These are phyloP conservation scores for Allomyces javanicus DNA, from an alignment of 192 early-diverging fungal species.

Conservation along the genomic window DNA sequence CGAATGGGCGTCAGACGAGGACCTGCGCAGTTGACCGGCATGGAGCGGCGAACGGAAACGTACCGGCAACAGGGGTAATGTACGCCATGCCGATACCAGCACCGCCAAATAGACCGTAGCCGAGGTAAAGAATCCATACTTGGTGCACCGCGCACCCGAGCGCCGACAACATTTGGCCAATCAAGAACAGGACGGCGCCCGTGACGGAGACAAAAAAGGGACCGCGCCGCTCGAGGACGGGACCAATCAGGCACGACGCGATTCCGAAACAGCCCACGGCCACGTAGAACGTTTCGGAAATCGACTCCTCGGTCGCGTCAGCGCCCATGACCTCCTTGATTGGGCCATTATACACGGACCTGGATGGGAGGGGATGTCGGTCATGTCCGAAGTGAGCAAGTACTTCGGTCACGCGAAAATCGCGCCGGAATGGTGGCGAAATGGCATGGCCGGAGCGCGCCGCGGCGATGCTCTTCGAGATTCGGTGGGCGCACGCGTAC, in stretches of 20 bases:
- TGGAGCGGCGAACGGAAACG: not conserved
- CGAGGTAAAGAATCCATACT: constrained; percentile 39
- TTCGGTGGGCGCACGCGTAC: constrained; percentile 30
- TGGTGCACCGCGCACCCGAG: constrained; percentile 26
- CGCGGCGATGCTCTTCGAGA: too few species aligned
- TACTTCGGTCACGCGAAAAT: too few species aligned
- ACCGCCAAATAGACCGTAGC: constrained; percentile 42
- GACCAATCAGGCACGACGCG: constrained; percentile 30
- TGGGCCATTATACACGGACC: constrained; percentile 23
- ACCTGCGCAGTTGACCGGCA: too few species aligned
- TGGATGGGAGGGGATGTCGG: too few species aligned
- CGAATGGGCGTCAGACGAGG: too few species aligned
- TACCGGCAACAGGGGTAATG: constrained; percentile 29
- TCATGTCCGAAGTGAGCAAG: too few species aligned
- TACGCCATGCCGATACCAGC: constrained; percentile 40
- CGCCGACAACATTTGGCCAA: constrained; percentile 33
- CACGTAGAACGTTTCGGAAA: constrained; percentile 40
- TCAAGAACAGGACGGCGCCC: constrained; percentile 24
- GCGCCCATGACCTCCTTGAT: constrained; percentile 7
- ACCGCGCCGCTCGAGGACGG: constrained; percentile 37
- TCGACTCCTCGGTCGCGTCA: constrained; percentile 8
- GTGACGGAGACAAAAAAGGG: constrained; percentile 26
- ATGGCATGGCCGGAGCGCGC: too few species aligned
- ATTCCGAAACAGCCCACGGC: constrained; percentile 33
- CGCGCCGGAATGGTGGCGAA: too few species aligned